Evolutionary conservation across 1,139 yeast genomes (phyloP).

Genomic region (Suhomyces panamericanus): DNA sequence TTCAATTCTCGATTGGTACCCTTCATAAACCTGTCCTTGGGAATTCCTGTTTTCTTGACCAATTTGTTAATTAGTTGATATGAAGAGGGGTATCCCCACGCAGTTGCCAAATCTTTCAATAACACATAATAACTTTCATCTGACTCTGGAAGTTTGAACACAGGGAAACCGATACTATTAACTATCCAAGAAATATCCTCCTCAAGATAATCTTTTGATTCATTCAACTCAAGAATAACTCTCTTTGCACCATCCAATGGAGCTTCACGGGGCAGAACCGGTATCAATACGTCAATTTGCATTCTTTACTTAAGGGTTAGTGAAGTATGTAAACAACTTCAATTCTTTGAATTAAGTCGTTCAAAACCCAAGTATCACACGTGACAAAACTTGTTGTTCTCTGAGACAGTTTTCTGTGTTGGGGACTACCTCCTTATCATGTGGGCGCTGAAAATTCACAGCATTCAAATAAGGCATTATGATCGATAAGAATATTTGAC

Average conservation of each 20-base stretch:
- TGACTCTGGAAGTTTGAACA: conserved; percentile 3
- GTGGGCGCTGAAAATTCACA: too few species aligned
- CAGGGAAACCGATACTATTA: conserved; percentile 9
- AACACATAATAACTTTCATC: conserved; percentile 25
- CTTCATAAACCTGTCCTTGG: conserved; percentile 22
- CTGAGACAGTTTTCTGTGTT: too few species aligned
- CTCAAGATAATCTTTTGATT: not conserved
- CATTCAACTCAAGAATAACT: conserved; percentile 4
- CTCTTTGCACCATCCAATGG: not conserved
- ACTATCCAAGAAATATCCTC: conserved; percentile 9
- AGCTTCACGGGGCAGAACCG: conserved; percentile 7
- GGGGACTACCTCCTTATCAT: too few species aligned
- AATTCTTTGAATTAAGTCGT: too few species aligned
- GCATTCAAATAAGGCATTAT: too few species aligned
- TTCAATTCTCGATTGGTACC: conserved; percentile 27
- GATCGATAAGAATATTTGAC: too few species aligned
- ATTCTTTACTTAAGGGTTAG: not conserved
- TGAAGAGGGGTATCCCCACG: conserved; percentile 47
- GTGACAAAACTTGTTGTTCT: too few species aligned
- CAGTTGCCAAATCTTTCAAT: conserved; percentile 32
- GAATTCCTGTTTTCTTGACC: conserved; percentile 24
- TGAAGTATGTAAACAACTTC: too few species aligned
- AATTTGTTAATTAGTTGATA: conserved; percentile 39
- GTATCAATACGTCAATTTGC: conserved; percentile 6
- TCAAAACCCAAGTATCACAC: too few species aligned